A percentile compares a stretch with the other conserved stretches of the same genome.
Conservation (phyloP, 805 yeast genomes). For the Teunomyces cretensis region DNA sequence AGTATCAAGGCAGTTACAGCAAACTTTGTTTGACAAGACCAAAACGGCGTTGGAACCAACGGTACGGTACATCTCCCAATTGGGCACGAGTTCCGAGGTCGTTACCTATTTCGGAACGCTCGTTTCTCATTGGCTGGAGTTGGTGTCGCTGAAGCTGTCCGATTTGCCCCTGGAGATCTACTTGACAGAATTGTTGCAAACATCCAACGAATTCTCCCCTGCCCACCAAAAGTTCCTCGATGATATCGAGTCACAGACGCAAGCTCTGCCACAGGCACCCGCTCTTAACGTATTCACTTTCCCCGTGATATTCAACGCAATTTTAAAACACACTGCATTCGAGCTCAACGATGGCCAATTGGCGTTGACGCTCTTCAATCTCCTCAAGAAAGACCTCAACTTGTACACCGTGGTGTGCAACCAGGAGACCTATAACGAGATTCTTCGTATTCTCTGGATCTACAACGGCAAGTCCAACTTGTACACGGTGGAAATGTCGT, state of each 20-base stretch:
- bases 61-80: conserved; percentile 16
- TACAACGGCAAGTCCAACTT: conserved; percentile 37
- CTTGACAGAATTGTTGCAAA: conserved; percentile 14
- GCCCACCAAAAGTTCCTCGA: conserved; percentile 21
- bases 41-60: conserved; percentile 22
- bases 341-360: conserved; percentile 35
- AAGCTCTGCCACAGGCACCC: conserved; percentile 22
- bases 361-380: conserved; percentile 36
- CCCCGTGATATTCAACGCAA: conserved; percentile 36
- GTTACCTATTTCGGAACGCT: conserved; percentile 17
- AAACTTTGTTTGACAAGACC: conserved; percentile 15
- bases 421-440: conserved; percentile 42
- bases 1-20: conserved; percentile 12
- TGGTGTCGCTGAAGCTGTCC: conserved; percentile 6
- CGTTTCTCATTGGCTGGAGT: conserved; percentile 12
- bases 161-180: conserved; percentile 11
- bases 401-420: conserved; percentile 36
- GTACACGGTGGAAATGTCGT: conserved; percentile 32
- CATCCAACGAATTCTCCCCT: conserved; percentile 11
- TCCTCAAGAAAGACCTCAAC: conserved; percentile 30
- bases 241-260: conserved; percentile 13
- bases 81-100: conserved; percentile 13
- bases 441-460: conserved; percentile 36
- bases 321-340: conserved; percentile 22
- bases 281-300: conserved; percentile 31